phyloP scores from a whole-genome alignment of 352 stramenopile genomes.

The Phytophthora pistaciae region DNA sequence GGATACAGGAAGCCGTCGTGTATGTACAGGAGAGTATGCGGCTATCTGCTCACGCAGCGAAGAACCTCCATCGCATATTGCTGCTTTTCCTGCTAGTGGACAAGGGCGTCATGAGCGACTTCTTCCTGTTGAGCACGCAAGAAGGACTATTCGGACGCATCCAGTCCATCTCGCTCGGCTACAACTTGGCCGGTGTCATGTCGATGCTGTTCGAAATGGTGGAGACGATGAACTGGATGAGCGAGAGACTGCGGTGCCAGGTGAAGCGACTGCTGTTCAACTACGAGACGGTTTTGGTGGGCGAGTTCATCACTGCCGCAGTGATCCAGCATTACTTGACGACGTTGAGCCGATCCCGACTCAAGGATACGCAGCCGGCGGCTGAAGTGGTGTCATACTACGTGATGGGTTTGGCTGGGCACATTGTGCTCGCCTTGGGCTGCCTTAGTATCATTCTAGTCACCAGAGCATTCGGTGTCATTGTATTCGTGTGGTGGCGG shows the following conservation, averaged over 20 bases:
- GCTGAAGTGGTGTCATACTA: conserved; percentile 28
- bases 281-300: conserved; percentile 34
- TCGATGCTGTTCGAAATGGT: conserved; percentile 44
- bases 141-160: conserved; percentile 30
- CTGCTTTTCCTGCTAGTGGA: conserved; percentile 33
- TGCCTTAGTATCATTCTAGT: conserved; percentile 21
- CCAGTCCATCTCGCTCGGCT: conserved; percentile 42
- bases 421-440: conserved; percentile 30
- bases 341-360: conserved; percentile 14
- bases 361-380: conserved; percentile 12
- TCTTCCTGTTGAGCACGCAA: conserved; percentile 35
- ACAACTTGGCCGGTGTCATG: conserved; percentile 33
- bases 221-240: conserved; percentile 36
- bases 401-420: conserved; percentile 23
- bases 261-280: conserved; percentile 29
- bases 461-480: conserved; percentile 11
- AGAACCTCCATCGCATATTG: conserved; percentile 25
- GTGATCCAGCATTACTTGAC: conserved; percentile 32
- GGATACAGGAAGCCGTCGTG: conserved; percentile 29
- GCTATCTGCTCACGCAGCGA: conserved; percentile 18
- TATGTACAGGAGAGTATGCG: conserved; percentile 31
- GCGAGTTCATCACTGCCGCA: conserved; percentile 31
- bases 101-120: conserved; percentile 35
- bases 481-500: conserved; percentile 10
- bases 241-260: conserved; percentile 11